Conservation (phyloP, 371 early-diverging fungal genomes). For the Syncephalastrum sp. region DNA sequence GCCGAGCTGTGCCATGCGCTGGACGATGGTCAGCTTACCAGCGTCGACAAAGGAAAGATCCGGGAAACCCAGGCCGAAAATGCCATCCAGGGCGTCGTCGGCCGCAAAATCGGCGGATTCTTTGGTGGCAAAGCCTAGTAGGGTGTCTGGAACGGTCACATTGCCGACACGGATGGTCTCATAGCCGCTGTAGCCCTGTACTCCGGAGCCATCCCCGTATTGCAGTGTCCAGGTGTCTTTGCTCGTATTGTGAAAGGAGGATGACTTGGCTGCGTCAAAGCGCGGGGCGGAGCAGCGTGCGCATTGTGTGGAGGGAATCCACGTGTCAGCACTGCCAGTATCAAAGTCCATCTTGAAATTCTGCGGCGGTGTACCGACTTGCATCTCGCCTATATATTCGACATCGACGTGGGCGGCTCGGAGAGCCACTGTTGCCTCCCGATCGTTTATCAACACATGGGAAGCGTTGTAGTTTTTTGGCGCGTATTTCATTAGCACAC, state of each 20-base stretch:
- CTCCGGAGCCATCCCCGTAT: conserved; percentile 57
- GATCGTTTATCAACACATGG: too few species aligned
- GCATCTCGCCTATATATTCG: conserved; percentile 51
- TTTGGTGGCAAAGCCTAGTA: conserved; percentile 26
- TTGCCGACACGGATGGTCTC: conserved; percentile 30
- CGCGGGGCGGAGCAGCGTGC: conserved; percentile 21
- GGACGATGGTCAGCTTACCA: conserved; percentile 9
- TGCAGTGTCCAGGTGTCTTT: conserved; percentile 24
- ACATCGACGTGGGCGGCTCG: conserved; percentile 33
- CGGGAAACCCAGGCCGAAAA: conserved; percentile 34
- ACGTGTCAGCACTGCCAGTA: conserved; percentile 57
- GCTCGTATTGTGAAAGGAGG: conserved; percentile 13
- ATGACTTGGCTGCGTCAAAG: conserved; percentile 23
- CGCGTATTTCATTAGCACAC: conserved; percentile 28
- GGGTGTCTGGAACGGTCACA: conserved; percentile 16
- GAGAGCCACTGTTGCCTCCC: conserved; percentile 13
- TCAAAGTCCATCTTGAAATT: conserved; percentile 55
- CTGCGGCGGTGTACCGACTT: conserved; percentile 58
- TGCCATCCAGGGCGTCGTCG: conserved; percentile 24
- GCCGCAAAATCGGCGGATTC: conserved; percentile 14
- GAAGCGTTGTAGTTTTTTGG: neutral
- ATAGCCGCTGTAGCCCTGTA: conserved; percentile 31
- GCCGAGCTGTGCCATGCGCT: conserved; percentile 13
- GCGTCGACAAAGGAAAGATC: conserved; percentile 14
- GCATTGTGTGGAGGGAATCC: conserved; percentile 46